These are phyloP conservation scores for Mimosa bimucronata DNA, from an alignment of 306 rosid species.

Conservation along the genomic window DNA sequence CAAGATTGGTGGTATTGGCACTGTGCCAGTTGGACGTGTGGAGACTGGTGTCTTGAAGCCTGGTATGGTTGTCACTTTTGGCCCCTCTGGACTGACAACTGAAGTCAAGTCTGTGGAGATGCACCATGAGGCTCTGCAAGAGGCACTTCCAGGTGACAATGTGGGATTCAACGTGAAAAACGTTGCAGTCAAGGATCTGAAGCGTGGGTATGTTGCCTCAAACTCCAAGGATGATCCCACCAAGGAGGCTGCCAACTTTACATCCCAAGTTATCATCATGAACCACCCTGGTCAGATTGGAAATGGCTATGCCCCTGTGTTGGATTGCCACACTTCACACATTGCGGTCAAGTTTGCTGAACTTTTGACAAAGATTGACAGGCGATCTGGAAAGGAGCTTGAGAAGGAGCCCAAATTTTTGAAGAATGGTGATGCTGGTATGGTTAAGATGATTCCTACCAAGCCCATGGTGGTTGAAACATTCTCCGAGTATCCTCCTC, in stretches of 20 bases:
- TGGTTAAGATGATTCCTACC: slow-evolving; percentile 48
- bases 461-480: slow-evolving; percentile 54
- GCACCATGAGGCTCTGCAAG: slow-evolving; percentile 47
- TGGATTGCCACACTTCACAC: slow-evolving; percentile 66
- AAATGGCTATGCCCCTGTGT: slow-evolving; percentile 39
- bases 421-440: slow-evolving; percentile 53
- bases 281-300: no score
- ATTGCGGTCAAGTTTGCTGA: slow-evolving; percentile 62
- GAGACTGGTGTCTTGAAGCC: slow-evolving; percentile 47
- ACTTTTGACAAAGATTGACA: slow-evolving; percentile 58
- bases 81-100: slow-evolving; percentile 49
- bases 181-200: slow-evolving; percentile 54
- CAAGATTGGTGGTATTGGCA: slow-evolving; percentile 57
- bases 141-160: slow-evolving; percentile 52
- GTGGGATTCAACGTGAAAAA: slow-evolving; percentile 50
- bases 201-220: slow-evolving; percentile 47
- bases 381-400: slow-evolving; percentile 55
- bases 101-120: slow-evolving; percentile 56
- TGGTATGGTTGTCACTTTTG: slow-evolving; percentile 46
- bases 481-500: slow-evolving; percentile 51
- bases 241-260: no score
- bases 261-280: no score
- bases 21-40: slow-evolving; percentile 51
- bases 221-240: no score
- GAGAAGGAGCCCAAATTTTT: no score